These are phyloP conservation scores for Diplodia intermedia DNA, from an alignment of 2,329 filamentous ascomycete genomes.

Conservation along the genomic window DNA sequence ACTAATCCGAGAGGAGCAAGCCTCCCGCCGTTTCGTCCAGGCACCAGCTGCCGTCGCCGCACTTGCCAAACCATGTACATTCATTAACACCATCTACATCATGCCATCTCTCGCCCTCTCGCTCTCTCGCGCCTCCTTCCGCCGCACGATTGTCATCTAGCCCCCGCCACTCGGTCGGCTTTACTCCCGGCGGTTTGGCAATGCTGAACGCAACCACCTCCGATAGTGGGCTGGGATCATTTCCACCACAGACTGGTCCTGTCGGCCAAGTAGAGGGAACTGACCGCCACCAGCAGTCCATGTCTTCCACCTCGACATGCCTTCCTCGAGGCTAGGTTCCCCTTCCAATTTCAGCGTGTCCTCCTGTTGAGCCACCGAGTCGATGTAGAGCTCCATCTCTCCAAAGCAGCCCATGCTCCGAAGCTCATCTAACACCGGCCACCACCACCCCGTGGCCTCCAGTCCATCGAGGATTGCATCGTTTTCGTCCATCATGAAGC, in stretches of 20 bases:
- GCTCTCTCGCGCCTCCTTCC: not conserved
- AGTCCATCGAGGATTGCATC: not conserved
- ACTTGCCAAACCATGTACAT: not conserved
- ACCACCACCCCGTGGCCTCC: constrained; percentile 3
- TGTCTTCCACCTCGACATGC: not conserved
- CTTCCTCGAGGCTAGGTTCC: not conserved
- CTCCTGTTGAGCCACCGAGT: not conserved
- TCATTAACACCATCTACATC: too few species aligned
- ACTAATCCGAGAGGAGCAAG: constrained; percentile 1
- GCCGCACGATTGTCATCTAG: not conserved
- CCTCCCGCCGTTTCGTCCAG: not conserved
- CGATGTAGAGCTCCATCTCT: not conserved
- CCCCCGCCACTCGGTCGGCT: not conserved
- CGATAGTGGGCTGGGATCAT: constrained; percentile 1
- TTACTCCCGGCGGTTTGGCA: not conserved
- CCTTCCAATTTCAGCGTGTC: not conserved
- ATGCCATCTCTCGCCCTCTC: not conserved
- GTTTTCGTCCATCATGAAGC: not conserved
- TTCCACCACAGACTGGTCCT: not conserved
- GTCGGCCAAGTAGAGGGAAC: not conserved
- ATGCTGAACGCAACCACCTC: not conserved
- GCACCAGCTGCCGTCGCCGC: not conserved
- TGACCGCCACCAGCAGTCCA: not conserved
- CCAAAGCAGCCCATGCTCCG: not conserved
- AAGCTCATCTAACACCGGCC: constrained; percentile 7